Conservation (phyloP, 108 stramenopile genomes). For the Nannochloropsis oceanica region DNA sequence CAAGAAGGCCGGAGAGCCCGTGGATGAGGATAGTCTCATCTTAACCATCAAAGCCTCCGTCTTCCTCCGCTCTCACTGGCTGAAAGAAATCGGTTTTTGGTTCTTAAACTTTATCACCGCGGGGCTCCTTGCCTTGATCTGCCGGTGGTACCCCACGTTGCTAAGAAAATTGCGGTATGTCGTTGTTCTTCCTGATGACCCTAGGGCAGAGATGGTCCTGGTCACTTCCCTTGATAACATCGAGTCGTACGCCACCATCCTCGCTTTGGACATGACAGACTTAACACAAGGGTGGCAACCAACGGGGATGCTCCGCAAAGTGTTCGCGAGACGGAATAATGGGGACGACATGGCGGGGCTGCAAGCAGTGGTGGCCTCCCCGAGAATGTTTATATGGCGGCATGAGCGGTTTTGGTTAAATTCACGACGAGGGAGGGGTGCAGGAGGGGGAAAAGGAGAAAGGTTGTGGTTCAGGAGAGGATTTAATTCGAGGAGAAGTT, state of each 20-base stretch:
- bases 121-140: not conserved
- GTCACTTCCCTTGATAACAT: not conserved
- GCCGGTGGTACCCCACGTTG: not conserved
- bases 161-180: not conserved
- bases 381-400: not conserved
- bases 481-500: not conserved
- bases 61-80: not conserved
- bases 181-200: not conserved
- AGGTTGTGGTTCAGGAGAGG: not conserved
- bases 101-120: not conserved
- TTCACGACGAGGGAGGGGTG: not conserved
- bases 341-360: not conserved
- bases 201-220: not conserved
- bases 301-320: not conserved
- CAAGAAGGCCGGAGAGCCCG: not conserved
- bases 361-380: not conserved
- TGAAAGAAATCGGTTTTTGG: not conserved
- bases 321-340: not conserved
- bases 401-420: not conserved
- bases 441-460: not conserved
- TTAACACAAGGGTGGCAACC: not conserved
- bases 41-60: not conserved
- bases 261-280: not conserved
- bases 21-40: not conserved
- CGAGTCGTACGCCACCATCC: not conserved